These are phyloP conservation scores for Leishmania arabica DNA, from an alignment of 208 protist genomes.

Conservation along the genomic window DNA sequence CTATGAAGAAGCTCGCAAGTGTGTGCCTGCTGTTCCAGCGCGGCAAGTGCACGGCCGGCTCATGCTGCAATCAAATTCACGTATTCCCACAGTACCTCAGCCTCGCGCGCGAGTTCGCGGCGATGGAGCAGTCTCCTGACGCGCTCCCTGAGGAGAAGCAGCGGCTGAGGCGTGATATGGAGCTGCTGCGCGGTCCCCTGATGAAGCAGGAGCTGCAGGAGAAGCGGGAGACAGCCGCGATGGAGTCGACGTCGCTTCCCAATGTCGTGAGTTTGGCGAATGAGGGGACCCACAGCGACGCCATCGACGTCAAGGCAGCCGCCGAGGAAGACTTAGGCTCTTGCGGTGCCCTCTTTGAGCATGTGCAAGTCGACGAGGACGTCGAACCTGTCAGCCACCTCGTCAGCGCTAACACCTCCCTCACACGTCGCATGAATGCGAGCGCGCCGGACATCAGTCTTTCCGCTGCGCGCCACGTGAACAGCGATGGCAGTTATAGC, in stretches of 20 bases:
- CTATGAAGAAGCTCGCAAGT: slow-evolving; percentile 69
- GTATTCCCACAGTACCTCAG: slow-evolving; percentile 62
- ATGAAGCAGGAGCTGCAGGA: slow-evolving; percentile 31
- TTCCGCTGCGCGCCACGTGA: slow-evolving; percentile 26
- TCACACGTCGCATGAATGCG: slow-evolving; percentile 27
- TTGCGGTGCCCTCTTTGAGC: slow-evolving; percentile 38
- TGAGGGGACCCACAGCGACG: neutral
- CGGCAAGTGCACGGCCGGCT: slow-evolving; percentile 72
- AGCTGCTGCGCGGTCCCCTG: slow-evolving; percentile 29
- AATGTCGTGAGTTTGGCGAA: neutral
- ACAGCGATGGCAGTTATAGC: slow-evolving; percentile 45
- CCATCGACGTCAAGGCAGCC: slow-evolving; percentile 1
- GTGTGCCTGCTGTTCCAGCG: slow-evolving; percentile 88
- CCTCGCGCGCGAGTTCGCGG: slow-evolving; percentile 24
- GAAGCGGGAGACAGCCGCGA: slow-evolving; percentile 23
- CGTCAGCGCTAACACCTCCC: slow-evolving; percentile 29
- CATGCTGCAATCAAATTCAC: slow-evolving; percentile 91
- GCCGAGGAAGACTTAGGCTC: slow-evolving; percentile 27
- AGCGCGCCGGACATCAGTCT: slow-evolving; percentile 21
- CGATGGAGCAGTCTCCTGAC: slow-evolving; percentile 19
- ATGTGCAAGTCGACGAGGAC: slow-evolving; percentile 46
- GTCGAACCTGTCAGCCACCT: slow-evolving; percentile 27
- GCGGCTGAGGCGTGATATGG: slow-evolving; percentile 27
- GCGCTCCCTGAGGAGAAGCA: slow-evolving; percentile 11
- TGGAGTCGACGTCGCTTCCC: neutral